Percentiles rank a stretch among this genome's conserved stretches.
phyloP scores from a whole-genome alignment of 371 early-diverging fungal species.

The Mucor piriformis region DNA sequence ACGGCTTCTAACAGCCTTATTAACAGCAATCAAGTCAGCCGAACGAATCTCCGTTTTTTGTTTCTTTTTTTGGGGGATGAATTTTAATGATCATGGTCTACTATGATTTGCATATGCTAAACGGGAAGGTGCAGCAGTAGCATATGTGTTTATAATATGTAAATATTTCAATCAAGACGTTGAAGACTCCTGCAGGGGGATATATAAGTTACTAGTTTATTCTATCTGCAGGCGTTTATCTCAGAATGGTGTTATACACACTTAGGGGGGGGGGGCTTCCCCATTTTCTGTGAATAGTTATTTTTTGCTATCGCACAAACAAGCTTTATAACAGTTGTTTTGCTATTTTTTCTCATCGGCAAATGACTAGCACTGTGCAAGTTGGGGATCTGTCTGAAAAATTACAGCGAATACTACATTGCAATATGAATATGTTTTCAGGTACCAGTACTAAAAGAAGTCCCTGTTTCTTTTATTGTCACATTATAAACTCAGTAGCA shows the following conservation, averaged over 20 bases:
- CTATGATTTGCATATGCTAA: background rate
- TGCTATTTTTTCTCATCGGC: no score
- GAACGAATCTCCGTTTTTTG: background rate
- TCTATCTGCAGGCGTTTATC: background rate
- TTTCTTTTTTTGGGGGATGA: background rate
- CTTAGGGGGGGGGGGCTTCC: no score
- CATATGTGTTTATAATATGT: slow-evolving; percentile 4
- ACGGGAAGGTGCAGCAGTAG: background rate
- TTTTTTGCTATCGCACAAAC: no score
- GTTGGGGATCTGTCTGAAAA: no score
- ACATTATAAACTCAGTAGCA: slow-evolving; percentile 13
- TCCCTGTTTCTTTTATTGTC: background rate
- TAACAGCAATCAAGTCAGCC: background rate
- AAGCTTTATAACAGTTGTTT: no score
- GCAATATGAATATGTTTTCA: background rate
- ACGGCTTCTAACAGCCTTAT: no score
- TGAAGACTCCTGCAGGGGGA: background rate
- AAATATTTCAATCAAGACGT: slow-evolving; percentile 1
- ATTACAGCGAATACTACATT: no score
- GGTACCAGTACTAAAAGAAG: background rate
- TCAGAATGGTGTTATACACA: no score
- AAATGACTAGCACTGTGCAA: no score
- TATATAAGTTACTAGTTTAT: background rate
- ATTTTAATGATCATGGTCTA: no score
- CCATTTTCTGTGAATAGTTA: no score